Percentiles rank a stretch among this genome's conserved stretches.
phyloP scores from a whole-genome alignment of 2,329 filamentous ascomycete species.

The Knoxdaviesia proteae region DNA sequence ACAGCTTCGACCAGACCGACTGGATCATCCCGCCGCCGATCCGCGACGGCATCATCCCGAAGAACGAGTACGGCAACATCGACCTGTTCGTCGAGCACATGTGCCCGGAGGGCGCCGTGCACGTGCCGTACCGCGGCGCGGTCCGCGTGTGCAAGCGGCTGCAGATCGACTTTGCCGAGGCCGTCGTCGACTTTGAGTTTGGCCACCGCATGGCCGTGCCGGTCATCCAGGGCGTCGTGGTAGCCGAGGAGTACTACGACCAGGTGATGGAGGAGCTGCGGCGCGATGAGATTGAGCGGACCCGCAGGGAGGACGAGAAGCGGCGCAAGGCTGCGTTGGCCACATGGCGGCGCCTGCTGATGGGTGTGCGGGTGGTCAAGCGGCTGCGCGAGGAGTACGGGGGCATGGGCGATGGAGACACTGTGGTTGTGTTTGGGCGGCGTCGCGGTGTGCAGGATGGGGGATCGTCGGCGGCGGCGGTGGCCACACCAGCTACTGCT shows the following conservation, averaged over 20 bases:
- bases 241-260: constrained; percentile 61
- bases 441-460: constrained; percentile 3
- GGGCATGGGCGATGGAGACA: constrained; percentile 23
- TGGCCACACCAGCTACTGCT: no score
- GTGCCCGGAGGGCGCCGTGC: constrained; percentile 66
- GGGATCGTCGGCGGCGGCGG: constrained; percentile 1
- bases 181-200: constrained; percentile 92
- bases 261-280: constrained; percentile 59
- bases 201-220: constrained; percentile 87
- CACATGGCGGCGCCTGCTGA: constrained; percentile 71
- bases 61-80: constrained; percentile 66
- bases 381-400: constrained; percentile 61
- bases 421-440: constrained; percentile 30
- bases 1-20: constrained; percentile 67
- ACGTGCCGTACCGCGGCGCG: constrained; percentile 60
- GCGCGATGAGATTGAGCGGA: constrained; percentile 54
- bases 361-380: constrained; percentile 65
- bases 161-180: constrained; percentile 76
- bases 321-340: constrained; percentile 50
- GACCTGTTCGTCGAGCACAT: constrained; percentile 88
- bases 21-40: constrained; percentile 90
- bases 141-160: constrained; percentile 67
- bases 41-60: constrained; percentile 65
- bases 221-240: constrained; percentile 73
- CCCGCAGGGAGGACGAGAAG: constrained; percentile 67